Evolutionary conservation across 345 rosid species (phyloP).

Genomic region (Alliaria petiolata): DNA sequence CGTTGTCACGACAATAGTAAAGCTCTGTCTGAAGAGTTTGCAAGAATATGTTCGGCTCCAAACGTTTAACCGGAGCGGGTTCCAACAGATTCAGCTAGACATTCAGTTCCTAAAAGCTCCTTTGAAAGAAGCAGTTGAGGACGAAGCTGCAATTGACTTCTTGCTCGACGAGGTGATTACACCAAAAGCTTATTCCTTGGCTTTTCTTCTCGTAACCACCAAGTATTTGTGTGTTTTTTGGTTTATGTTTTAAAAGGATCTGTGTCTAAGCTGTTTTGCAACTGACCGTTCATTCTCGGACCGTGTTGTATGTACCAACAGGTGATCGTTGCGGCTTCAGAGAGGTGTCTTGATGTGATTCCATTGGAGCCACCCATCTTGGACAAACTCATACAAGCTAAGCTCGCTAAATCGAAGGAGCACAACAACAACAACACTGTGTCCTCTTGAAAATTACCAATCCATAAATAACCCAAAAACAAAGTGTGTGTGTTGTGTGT

Average conservation of each 20-base stretch:
- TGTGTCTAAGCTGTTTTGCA: background rate
- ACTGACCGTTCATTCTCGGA: background rate
- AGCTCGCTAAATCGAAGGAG: constrained; percentile 59
- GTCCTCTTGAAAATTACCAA: constrained; percentile 14
- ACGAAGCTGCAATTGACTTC: constrained; percentile 87
- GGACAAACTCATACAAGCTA: constrained; percentile 92
- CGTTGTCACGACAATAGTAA: constrained; percentile 62
- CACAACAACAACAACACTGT: constrained; percentile 32
- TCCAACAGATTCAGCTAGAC: constrained; percentile 97
- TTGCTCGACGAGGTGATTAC: constrained; percentile 85
- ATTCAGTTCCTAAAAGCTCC: constrained; percentile 82
- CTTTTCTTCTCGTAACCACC: background rate
- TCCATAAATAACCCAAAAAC: background rate
- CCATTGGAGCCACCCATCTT: constrained; percentile 90
- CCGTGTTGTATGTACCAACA: constrained; percentile 28
- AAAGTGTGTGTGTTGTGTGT: background rate
- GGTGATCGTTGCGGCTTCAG: constrained; percentile 95
- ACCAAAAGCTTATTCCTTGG: background rate
- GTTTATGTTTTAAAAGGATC: background rate
- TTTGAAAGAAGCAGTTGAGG: constrained; percentile 65
- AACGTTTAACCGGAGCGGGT: constrained; percentile 92
- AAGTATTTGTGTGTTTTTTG: background rate
- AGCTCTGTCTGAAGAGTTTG: constrained; percentile 85
- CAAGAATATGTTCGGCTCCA: constrained; percentile 93
- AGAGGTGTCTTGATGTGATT: constrained; percentile 88